These are phyloP conservation scores for Aphanomyces stellatus DNA, from an alignment of 352 stramenopile genomes.

Conservation along the genomic window DNA sequence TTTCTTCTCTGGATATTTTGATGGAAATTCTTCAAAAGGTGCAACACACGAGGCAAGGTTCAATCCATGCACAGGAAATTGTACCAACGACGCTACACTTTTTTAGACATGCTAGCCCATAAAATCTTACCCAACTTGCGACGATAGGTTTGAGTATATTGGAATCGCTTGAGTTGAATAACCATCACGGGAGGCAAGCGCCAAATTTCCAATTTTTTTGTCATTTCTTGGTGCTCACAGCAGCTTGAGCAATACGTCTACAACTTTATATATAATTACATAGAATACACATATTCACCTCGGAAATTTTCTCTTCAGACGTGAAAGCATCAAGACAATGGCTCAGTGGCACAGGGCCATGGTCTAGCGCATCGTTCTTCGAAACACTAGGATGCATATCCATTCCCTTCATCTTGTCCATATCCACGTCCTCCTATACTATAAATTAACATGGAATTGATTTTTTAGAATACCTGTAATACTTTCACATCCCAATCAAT, in stretches of 20 bases:
- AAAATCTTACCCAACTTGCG: conserved; percentile 75
- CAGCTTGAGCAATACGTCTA: conserved; percentile 95
- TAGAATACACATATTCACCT: conserved; percentile 25
- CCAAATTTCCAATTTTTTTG: conserved; percentile 98
- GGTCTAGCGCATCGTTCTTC: conserved; percentile 80
- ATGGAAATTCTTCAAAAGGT: conserved; percentile 64
- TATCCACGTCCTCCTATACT: conserved; percentile 43
- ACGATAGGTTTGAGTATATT: conserved; percentile 92
- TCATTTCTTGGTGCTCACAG: conserved; percentile 92
- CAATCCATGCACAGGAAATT: conserved; percentile 93
- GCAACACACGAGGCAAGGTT: conserved; percentile 89
- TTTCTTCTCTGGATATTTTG: conserved; percentile 50
- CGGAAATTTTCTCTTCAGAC: conserved; percentile 78
- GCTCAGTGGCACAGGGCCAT: conserved; percentile 71
- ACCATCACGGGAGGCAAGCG: conserved; percentile 95
- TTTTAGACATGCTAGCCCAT: background rate
- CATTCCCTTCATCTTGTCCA: conserved; percentile 83
- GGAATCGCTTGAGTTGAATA: conserved; percentile 98
- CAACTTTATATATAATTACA: background rate
- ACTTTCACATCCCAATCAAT: conserved; percentile 82
- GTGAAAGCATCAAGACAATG: conserved; percentile 82
- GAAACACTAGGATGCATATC: conserved; percentile 72
- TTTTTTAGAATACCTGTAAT: conserved; percentile 55
- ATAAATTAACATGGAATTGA: too few relatives aligned
- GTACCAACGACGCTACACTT: conserved; percentile 78